These are phyloP conservation scores for Marasmius sp. DNA, from an alignment of 1,284 basidiomycete species.

Conservation along the genomic window DNA sequence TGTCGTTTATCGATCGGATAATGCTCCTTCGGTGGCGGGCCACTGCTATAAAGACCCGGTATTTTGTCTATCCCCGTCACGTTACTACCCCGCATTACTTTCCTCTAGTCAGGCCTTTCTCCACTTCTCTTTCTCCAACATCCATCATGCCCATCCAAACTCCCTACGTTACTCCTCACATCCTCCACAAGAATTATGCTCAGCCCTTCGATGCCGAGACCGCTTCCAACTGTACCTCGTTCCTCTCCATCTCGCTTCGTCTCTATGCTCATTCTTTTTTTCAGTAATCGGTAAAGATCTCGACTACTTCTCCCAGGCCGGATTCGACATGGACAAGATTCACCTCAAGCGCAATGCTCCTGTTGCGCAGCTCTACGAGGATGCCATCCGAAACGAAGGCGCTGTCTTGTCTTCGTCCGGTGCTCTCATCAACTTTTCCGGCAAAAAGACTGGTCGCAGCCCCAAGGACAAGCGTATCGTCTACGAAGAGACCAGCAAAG, in stretches of 20 bases:
- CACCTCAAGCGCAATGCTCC: constrained; percentile 94
- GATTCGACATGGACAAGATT: constrained; percentile 95
- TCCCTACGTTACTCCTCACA: constrained; percentile 82
- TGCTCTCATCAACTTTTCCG: constrained; percentile 99
- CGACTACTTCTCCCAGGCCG: constrained; percentile 98
- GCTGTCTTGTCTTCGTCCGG: constrained; percentile 96
- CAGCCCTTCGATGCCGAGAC: constrained; percentile 67
- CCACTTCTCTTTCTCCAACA: constrained; percentile 39
- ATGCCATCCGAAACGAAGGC: constrained; percentile 97
- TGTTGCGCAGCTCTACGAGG: constrained; percentile 95
- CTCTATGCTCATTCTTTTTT: constrained; percentile 9
- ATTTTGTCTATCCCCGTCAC: constrained; percentile 8
- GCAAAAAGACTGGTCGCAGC: constrained; percentile 97
- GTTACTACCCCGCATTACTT: constrained; percentile 14
- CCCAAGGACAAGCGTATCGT: constrained; percentile 99
- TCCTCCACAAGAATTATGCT: constrained; percentile 81
- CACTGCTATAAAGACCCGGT: constrained; percentile 27
- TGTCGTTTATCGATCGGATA: constrained; percentile 32
- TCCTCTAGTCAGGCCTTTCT: constrained; percentile 19
- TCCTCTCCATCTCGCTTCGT: constrained; percentile 3
- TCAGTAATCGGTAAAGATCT: constrained; percentile 89
- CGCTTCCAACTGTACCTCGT: constrained; percentile 54
- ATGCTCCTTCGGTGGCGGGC: constrained; percentile 32
- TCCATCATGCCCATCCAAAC: constrained; percentile 56
- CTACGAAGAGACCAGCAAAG: constrained; percentile 95